Base-by-base conservation (phyloP, 2,329 filamentous ascomycete genomes). In the Myriangium duriaei region DNA sequence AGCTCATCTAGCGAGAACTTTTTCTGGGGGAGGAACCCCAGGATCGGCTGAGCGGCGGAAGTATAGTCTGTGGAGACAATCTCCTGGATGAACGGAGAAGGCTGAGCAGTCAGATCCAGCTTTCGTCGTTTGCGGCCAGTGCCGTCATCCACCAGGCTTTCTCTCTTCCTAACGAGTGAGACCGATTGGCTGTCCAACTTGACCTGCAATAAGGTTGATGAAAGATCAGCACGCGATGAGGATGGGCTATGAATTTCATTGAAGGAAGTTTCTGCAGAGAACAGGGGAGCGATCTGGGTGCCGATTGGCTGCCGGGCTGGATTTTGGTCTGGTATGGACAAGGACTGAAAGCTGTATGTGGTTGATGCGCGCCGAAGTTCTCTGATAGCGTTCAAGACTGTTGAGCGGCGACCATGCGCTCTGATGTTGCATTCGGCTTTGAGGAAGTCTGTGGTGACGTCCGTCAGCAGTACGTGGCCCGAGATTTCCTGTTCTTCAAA, bases 401-500 rank as follows among this genome's bases (percentile, higher is more conserved):
- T 69, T 31, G 64, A 62, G 41, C 74, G 71, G 44, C 79, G 72
- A 2, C 71, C 72, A 13, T 76, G 56, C 3, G 68, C 64, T 28
- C 56, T 68, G 39, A 87, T 61, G 1, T 65, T 69, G 12, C 84
- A 62, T 5, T 72, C 70, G 21, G 75, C 65, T 10, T 63, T 56
- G 11, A 76, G 57, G 1, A 62, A 59, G 2, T 52, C 45, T 28
- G 63, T 61, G 14, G 70, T 57, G 9, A 79, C 63, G 21, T 69
- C 63, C 15, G 69, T 72, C 1, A 88, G 61, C 0, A 87, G 63
- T 0, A 69, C 65, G 31, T 72, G 64, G 1, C 83, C 83, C 39
- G 77, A 73, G 4, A 88, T 63, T 5, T 76, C 67, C 39, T 83
- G 68, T 1, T 77, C 68, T 5, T 67, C 61, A 4, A 92, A 57